Percentiles rank a stretch among this genome's conserved stretches.
Conservation (phyloP, 805 yeast genomes). For the Metschnikowia lochheadii region DNA sequence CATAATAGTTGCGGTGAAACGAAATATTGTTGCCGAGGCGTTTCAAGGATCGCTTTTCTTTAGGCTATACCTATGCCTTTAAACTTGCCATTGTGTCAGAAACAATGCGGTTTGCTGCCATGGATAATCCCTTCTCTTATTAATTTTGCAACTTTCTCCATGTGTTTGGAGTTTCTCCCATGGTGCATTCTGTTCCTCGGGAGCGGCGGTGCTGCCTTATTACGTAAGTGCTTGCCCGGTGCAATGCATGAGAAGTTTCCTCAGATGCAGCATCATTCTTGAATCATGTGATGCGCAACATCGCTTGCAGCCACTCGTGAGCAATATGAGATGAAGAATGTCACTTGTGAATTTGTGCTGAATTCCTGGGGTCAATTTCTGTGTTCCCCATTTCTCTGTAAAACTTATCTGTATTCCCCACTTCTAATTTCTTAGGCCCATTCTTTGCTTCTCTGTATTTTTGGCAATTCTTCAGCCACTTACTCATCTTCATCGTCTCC, state of each 20-base stretch:
- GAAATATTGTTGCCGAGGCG: background rate
- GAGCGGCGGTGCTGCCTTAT: background rate
- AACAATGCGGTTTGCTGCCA: background rate
- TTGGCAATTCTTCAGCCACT: background rate
- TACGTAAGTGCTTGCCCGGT: slow-evolving; percentile 2
- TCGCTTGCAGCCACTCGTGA: background rate
- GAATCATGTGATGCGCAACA: slow-evolving; percentile 1
- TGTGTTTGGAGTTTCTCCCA: background rate
- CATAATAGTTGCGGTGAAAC: slow-evolving; percentile 2
- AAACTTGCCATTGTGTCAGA: background rate
- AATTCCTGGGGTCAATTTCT: too few species aligned
- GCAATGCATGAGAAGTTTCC: slow-evolving; percentile 4
- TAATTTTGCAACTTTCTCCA: background rate
- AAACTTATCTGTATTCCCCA: background rate
- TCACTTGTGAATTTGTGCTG: too few species aligned
- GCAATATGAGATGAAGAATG: background rate
- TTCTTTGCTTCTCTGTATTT: too few species aligned
- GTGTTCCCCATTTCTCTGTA: too few species aligned
- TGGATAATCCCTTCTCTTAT: too few species aligned
- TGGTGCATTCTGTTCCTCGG: background rate
- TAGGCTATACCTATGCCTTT: background rate
- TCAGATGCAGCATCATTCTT: background rate
- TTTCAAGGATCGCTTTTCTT: background rate
- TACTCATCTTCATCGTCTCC: slow-evolving; percentile 23
- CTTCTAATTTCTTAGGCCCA: background rate